Base-by-base conservation (phyloP, 106 monocot genomes). In the Platanthera guangdongensis region DNA sequence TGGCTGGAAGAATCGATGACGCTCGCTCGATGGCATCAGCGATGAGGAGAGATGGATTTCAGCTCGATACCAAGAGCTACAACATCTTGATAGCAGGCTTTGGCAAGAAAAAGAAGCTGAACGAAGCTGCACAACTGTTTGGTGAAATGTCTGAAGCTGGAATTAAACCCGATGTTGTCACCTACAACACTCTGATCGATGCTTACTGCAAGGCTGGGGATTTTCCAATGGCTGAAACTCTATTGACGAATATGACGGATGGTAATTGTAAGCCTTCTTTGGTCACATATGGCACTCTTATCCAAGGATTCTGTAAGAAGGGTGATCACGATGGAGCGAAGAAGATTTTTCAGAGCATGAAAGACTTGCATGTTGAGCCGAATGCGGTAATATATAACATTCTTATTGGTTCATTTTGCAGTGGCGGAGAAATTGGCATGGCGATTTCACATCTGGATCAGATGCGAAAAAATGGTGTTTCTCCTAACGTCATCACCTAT, bases 1-100 rank as follows among this genome's bases (percentile, higher is more conserved):
- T 78, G 52, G 78, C 75, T 51, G 87, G 93, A 9, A 83, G 75
- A 18, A 49, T 91, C 74, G 87, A 91, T 4, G 80, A 91, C 45
- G 93, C 89, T 14, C 80, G 75, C 68, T 82, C 75, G 0, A 67
- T 93, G 10, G 88, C 83, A 3, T 73, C 71, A 2, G 39, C 76
- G 45, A 96, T 93, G 96, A 80, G 63, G 68, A 78, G 78, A 16
- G 76, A 78, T 47, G 95, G 90, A 9, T 87, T 88, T 71, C 22
- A 28, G 8, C 84, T 84, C 1, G 93, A 93, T 80, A 77, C 80
- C 0, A 89, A 79, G 76, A 80, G 88, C 57, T 96, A 86, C 74
- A 96, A 96, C 52, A 86, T 81, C 62, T 75, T 96, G 62, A 87
- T 96, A 15, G 77, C 78, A 60, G 92, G 95, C 9, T 95, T 88